Conservation (phyloP, 768 basidiomycete genomes). For the Leccinum subtestaceum region DNA sequence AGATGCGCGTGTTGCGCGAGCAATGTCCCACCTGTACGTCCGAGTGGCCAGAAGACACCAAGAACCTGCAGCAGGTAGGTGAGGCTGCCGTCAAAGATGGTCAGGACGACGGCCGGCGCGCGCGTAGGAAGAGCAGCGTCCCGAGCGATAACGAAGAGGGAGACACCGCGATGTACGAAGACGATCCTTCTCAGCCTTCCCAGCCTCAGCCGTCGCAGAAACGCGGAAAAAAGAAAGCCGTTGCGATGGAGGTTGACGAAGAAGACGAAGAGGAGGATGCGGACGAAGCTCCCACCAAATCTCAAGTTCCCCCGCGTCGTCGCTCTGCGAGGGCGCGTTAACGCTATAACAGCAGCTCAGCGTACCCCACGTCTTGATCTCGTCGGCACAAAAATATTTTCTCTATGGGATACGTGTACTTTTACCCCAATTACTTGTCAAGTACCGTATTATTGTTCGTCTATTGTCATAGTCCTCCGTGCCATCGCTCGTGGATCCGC, state of each 20-base stretch:
- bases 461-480: constrained; percentile 22
- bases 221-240: constrained; percentile 29
- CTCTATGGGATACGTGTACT: constrained; percentile 15
- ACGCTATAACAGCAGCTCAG: background rate
- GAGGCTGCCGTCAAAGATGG: constrained; percentile 66
- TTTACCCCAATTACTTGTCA: constrained; percentile 9
- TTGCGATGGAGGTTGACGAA: constrained; percentile 44
- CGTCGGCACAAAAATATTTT: background rate
- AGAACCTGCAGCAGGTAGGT: constrained; percentile 56
- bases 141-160: constrained; percentile 44
- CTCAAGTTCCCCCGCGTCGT: constrained; percentile 21
- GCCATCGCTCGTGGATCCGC: constrained; percentile 15
- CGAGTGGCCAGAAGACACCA: constrained; percentile 59
- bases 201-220: constrained; percentile 29
- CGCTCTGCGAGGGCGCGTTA: constrained; percentile 20
- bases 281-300: constrained; percentile 18
- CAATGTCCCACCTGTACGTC: constrained; percentile 56
- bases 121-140: constrained; percentile 33
- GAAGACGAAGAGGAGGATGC: constrained; percentile 40
- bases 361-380: background rate
- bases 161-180: constrained; percentile 33
- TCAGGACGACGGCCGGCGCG: constrained; percentile 46
- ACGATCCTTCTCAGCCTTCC: constrained; percentile 33
- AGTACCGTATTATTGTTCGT: constrained; percentile 25
- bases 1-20: constrained; percentile 40